Conservation (phyloP, 2,329 filamentous ascomycete species). For the Thyridium curvatum region DNA sequence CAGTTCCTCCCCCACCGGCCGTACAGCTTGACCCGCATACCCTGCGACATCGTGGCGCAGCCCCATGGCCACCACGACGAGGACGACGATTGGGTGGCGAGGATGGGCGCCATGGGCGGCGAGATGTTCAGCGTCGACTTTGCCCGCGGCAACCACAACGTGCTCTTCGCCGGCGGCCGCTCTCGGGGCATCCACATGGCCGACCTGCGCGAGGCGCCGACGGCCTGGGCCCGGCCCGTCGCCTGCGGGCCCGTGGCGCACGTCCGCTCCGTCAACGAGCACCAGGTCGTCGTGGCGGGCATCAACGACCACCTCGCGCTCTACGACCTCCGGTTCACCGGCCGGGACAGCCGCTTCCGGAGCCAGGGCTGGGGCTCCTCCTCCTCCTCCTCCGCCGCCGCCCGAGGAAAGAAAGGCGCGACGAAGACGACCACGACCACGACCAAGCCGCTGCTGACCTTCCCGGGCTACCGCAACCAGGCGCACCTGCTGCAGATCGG, state of each 20-base stretch:
- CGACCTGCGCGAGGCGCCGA: slow-evolving; percentile 30
- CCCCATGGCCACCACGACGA: slow-evolving; percentile 10
- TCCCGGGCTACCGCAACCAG: slow-evolving; percentile 43
- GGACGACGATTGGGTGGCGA: too few species aligned
- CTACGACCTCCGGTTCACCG: slow-evolving; percentile 47
- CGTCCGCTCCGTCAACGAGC: slow-evolving; percentile 38
- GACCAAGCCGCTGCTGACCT: slow-evolving; percentile 35
- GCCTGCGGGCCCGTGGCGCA: slow-evolving; percentile 30
- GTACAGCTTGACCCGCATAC: neutral
- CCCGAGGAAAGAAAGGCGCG: too few species aligned
- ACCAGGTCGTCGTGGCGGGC: slow-evolving; percentile 48
- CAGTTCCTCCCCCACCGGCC: slow-evolving; percentile 18
- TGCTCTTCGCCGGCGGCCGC: slow-evolving; percentile 46
- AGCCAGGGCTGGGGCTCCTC: too few species aligned
- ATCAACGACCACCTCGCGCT: slow-evolving; percentile 41
- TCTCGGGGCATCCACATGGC: slow-evolving; percentile 36
- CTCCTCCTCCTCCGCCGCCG: too few species aligned
- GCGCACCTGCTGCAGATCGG: slow-evolving; percentile 28
- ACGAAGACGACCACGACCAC: too few species aligned
- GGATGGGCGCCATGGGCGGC: slow-evolving; percentile 9
- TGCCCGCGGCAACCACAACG: slow-evolving; percentile 29
- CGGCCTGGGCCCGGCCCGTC: slow-evolving; percentile 19
- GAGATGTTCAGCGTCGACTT: slow-evolving; percentile 46
- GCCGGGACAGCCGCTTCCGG: neutral
- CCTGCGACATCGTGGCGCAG: slow-evolving; percentile 2